These are phyloP conservation scores for Ascochyta pisi DNA, from an alignment of 2,329 filamentous ascomycete genomes.

Conservation along the genomic window DNA sequence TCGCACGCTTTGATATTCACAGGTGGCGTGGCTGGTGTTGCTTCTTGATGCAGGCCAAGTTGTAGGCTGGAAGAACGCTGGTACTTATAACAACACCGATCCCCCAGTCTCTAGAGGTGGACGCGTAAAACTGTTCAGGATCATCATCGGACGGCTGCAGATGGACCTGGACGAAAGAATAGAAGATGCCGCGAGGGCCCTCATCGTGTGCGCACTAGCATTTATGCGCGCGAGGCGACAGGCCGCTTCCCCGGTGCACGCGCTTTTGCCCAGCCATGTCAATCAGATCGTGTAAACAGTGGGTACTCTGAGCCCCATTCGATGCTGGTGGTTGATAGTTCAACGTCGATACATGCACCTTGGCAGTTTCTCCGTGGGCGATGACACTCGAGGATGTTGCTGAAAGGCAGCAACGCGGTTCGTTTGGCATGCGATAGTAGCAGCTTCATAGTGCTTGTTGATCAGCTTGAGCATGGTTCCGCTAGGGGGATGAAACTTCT, in stretches of 20 bases:
- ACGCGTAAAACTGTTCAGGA: background rate
- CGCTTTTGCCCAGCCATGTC: constrained; percentile 16
- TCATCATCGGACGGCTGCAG: constrained; percentile 1
- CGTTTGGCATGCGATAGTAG: background rate
- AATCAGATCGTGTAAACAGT: constrained; percentile 13
- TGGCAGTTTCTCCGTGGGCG: background rate
- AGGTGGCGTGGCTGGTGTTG: background rate
- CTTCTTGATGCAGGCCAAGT: background rate
- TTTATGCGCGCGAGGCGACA: constrained; percentile 24
- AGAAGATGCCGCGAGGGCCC: constrained; percentile 2
- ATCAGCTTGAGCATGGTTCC: background rate
- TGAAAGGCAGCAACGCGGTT: background rate
- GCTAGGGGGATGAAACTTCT: background rate
- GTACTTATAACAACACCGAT: background rate
- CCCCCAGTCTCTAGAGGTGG: background rate
- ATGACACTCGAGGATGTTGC: background rate
- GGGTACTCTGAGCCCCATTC: constrained; percentile 30
- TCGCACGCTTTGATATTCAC: background rate
- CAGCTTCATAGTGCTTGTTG: background rate
- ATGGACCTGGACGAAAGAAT: background rate
- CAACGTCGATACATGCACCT: constrained; percentile 15
- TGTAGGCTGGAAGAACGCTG: background rate
- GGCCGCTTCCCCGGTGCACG: constrained; percentile 41
- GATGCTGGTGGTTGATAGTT: constrained; percentile 24
- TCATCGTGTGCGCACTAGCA: constrained; percentile 16